Evolutionary conservation across 176 grass and related monocot genomes (phyloP).

Genomic region (Phyllostachys edulis): DNA sequence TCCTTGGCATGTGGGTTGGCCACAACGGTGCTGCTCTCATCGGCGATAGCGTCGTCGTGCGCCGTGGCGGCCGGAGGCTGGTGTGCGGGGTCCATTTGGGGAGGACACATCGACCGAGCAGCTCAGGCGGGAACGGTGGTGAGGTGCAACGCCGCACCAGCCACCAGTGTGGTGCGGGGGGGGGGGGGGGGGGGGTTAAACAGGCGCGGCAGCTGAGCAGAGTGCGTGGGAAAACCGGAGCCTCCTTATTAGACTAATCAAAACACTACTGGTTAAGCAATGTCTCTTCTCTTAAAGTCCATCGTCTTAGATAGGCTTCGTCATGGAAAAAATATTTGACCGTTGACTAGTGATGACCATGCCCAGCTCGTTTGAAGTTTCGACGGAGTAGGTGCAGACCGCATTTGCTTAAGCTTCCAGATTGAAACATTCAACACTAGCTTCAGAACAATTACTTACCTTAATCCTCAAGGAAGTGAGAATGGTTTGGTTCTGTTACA

Average conservation of each 20-base stretch:
- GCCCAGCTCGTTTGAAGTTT: background rate
- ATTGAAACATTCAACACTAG: background rate
- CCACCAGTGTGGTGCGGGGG: too few relatives aligned
- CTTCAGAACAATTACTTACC: background rate
- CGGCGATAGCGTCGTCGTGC: background rate
- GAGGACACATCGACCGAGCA: background rate
- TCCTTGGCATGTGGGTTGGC: background rate
- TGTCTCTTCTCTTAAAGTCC: background rate
- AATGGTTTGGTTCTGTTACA: background rate
- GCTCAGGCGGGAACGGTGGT: background rate
- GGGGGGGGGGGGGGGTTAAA: background rate
- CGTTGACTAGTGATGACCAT: background rate
- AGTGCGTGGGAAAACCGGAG: background rate
- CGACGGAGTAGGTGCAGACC: background rate
- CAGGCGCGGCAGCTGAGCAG: background rate
- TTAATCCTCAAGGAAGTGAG: conserved; percentile 1
- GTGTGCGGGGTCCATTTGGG: background rate
- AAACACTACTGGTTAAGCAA: background rate
- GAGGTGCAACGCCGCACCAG: background rate
- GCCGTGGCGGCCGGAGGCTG: background rate
- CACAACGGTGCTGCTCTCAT: background rate
- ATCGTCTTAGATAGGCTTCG: background rate
- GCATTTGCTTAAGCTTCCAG: background rate
- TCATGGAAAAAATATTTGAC: background rate
- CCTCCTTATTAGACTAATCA: background rate